phyloP scores from a whole-genome alignment of 2,329 filamentous ascomycete genomes.

The Colletotrichum somersetense region DNA sequence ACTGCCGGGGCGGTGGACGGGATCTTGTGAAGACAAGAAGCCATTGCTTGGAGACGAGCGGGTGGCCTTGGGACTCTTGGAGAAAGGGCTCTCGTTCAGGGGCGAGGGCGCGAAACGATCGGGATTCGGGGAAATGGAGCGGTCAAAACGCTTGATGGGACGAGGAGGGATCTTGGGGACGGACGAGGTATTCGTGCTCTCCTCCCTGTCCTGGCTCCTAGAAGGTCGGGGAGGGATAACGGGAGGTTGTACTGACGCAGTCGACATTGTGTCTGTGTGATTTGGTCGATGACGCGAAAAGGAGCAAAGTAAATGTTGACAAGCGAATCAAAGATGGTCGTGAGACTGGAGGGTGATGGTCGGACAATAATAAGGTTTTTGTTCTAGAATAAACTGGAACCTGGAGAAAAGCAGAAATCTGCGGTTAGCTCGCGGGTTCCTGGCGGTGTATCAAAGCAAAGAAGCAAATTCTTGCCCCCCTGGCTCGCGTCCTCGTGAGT shows the following conservation, averaged over 20 bases:
- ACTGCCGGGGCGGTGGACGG: constrained; percentile 74
- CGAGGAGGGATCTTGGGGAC: constrained; percentile 84
- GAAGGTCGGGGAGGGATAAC: constrained; percentile 68
- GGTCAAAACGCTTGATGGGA: constrained; percentile 77
- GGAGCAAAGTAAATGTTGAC: neutral
- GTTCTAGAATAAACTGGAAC: constrained; percentile 3
- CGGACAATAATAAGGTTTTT: neutral
- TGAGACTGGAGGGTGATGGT: neutral
- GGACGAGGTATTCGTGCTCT: constrained; percentile 47
- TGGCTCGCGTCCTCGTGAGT: constrained; percentile 9
- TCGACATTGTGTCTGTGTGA: constrained; percentile 58
- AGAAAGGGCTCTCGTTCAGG: constrained; percentile 77
- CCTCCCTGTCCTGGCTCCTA: constrained; percentile 61
- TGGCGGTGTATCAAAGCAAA: constrained; percentile 38
- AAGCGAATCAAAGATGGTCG: neutral
- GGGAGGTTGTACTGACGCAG: constrained; percentile 65
- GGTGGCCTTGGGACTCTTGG: constrained; percentile 58
- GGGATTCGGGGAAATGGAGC: constrained; percentile 81
- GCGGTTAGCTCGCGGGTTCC: constrained; percentile 25
- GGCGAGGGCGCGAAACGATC: constrained; percentile 89
- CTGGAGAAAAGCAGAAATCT: constrained; percentile 16
- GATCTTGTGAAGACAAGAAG: constrained; percentile 51
- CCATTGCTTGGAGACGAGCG: constrained; percentile 53
- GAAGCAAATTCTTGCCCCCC: constrained; percentile 18
- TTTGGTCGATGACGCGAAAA: constrained; percentile 34